Base-by-base conservation (phyloP, 257 asterid species). In the Ilex aquifolium region DNA sequence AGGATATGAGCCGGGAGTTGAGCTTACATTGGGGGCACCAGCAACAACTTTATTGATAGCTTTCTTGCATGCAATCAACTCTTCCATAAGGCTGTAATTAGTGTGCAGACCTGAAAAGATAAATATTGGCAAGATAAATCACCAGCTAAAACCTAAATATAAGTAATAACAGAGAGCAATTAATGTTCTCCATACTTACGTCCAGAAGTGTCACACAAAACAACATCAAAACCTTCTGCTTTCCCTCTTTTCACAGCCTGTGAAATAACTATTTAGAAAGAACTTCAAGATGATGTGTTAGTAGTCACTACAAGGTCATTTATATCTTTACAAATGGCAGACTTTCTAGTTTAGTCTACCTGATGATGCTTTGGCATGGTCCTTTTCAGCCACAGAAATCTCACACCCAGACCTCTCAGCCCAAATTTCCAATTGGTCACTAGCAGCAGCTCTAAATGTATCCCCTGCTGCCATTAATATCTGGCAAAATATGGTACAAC, bases 391-490 rank as follows among this genome's bases (percentile, higher is more conserved):
- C 67, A 85, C 84, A 56, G 90, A 91, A 69, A 90, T 93, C 81
- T 93, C 99, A 71, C 99, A 93, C 27, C 81, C 90, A 11, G 92
- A 81, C 74, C 99, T 84, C 77, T 93, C 90, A 17, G 99, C 96
- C 97, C 99, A 90, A 83, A 93, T 84, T 80, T 85, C 96, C 64
- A 90, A 62, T 57, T 90, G 99, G 67, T 93, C 97, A 29, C 95
- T 85, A 48, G 97, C 99, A 71, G 99, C 99, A 51, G 99, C 99
- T 81, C 96, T 85, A 79, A 90, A 93, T 31, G 97, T 93, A 75
- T 93, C 99, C 58, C 97, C 99, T 48, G 99, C 97, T 32, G 96
- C 99, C 81, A 93, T 74, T 76, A 93, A 67, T 68, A 87, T 83
- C 99, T 93, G 60, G 49, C 67, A 70, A 46, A 50, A 61, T 68